Percentiles rank a stretch among this genome's conserved stretches.
Conservation (phyloP, 306 rosid genomes). For the Lotus japonicus region DNA sequence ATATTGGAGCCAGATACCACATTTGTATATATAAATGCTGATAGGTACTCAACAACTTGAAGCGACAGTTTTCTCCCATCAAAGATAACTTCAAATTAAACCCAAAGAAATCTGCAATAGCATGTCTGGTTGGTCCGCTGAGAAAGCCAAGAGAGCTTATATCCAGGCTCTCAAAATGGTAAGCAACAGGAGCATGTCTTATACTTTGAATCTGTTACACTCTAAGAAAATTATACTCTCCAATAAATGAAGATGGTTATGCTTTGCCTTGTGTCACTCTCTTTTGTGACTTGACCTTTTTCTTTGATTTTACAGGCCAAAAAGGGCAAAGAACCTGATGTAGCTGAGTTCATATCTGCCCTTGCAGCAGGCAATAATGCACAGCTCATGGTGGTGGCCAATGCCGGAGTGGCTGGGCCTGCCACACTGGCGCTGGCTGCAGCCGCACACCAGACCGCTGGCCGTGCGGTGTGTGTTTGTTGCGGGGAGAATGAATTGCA, state of each 20-base stretch:
- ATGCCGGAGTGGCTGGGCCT: conserved; percentile 1
- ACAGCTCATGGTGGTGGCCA: conserved; percentile 28
- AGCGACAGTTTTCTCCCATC: conserved; percentile 2
- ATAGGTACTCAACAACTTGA: conserved; percentile 4
- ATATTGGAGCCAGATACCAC: background rate
- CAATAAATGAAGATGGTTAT: background rate
- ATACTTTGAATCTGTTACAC: background rate
- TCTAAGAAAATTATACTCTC: background rate
- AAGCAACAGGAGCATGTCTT: background rate
- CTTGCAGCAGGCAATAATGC: conserved; percentile 46
- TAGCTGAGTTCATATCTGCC: conserved; percentile 46
- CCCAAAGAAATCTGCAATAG: background rate
- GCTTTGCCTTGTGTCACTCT: background rate
- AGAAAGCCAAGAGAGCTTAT: conserved; percentile 52
- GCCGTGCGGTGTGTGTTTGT: conserved; percentile 35
- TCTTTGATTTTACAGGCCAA: conserved; percentile 16
- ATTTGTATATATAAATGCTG: conserved; percentile 1
- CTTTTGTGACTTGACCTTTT: background rate
- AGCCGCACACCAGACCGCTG: conserved; percentile 42
- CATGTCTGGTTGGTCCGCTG: conserved; percentile 51
- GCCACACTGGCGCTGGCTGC: conserved; percentile 27
- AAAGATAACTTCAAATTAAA: conserved; percentile 9
- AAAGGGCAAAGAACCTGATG: conserved; percentile 39
- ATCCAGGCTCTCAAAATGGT: conserved; percentile 43
- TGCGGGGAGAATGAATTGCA: background rate